Base-by-base conservation (phyloP, 345 rosid species). In the Gossypium turneri region DNA sequence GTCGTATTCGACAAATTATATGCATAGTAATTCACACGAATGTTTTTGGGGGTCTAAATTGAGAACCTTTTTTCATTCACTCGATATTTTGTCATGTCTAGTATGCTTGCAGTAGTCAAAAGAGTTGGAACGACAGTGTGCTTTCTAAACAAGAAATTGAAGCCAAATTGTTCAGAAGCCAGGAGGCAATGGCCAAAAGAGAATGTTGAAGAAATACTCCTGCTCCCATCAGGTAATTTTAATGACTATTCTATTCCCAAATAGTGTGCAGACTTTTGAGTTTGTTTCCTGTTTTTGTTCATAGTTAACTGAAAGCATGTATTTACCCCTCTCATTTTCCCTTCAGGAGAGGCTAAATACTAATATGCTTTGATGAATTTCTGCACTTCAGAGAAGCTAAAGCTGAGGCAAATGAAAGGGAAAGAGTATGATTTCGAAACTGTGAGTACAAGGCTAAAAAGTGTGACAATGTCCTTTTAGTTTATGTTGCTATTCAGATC, bases 201-300 rank as follows among this genome's bases (percentile, higher is more conserved):
- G 94, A 90, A 12, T 78, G 93, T 41, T 92, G 93, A 81, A 87
- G 82, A 89, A 82, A 73, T 92, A 90, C 83, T 94, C 97, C 0
- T 92, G 84, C 45, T 94, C 98, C 12, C 85, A 90, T 56, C 81
- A 87, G 85, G 97, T 94, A 87, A 63, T 25, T 53, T 53, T 17
- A n/a, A 53, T 3, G 24, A 53, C 58, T 27, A 20, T 2, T 19
- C 61, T 57, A 9, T 8, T 20, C 52, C 52, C 51, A 9, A 41
- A 20, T n/a, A 25, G 29, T 0, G 51, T 12, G 44, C 53, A 67
- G 50, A 2, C 60, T 59, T 59, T 76, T 41, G 43, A 66, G 43
- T 7, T 56, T 13, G 3, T 25, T 25, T 77, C 17, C 17, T 8
- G 17, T 19, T 53, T 25, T 43, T 9, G 12, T 27, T 53, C 48